phyloP scores from a whole-genome alignment of 306 rosid genomes.

The Cicer judaicum region DNA sequence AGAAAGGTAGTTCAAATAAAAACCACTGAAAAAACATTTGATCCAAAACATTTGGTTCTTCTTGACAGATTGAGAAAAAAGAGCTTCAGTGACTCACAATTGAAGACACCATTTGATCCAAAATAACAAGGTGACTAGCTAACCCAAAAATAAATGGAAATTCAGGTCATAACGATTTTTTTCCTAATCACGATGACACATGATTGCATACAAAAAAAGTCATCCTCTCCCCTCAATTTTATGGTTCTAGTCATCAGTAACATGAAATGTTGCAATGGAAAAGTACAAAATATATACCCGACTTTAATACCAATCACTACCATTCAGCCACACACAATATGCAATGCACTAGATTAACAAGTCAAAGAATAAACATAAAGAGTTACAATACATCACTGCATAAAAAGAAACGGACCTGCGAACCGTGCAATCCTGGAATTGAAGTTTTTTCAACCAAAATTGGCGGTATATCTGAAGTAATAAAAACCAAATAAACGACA shows the following conservation, averaged over 20 bases:
- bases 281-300: background rate
- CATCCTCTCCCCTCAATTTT: conserved; percentile 20
- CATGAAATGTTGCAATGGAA: conserved; percentile 13
- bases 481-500: background rate
- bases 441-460: conserved; percentile 64
- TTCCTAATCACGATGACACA: conserved; percentile 15
- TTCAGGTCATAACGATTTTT: background rate
- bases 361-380: background rate
- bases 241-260: conserved; percentile 14
- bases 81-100: conserved; percentile 20
- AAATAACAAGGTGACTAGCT: conserved; percentile 18
- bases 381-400: conserved; percentile 17
- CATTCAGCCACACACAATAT: conserved; percentile 30
- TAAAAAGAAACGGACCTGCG: conserved; percentile 56
- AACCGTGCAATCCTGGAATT: conserved; percentile 51
- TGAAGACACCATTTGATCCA: conserved; percentile 38
- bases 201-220: background rate
- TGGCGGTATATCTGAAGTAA: conserved; percentile 59
- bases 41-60: conserved; percentile 7
- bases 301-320: conserved; percentile 1
- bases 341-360: conserved; percentile 30
- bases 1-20: conserved; percentile 34
- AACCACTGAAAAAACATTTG: conserved; percentile 19
- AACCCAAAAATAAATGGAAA: conserved; percentile 19
- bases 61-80: background rate